Base-by-base conservation (phyloP, 1,139 yeast genomes). In the Suhomyces choctaworum region DNA sequence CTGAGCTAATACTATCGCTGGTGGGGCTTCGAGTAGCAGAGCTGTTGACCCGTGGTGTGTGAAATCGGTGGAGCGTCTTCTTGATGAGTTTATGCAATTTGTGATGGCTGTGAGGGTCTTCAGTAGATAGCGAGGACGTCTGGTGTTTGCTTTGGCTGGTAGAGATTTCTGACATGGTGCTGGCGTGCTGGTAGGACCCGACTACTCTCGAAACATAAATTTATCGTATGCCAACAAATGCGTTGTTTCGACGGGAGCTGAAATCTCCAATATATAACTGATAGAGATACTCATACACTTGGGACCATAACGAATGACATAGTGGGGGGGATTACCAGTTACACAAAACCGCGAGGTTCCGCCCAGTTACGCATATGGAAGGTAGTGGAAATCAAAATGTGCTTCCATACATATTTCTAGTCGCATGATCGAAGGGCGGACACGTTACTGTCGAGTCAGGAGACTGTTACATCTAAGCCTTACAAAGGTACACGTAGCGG, bases 41-140 rank as follows among this genome's bases (percentile, higher is more conserved):
- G 12, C 8, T 13, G 3, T n/a, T 14, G 13, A 23, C 5, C 22
- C 22, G 24, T 7, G 41, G 42, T 7, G 34, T 29, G 14, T 40
- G 40, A 17, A 45, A 33, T 25, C 32, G 40, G 28, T 44, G 46
- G 8, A 45, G 34, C 7, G 50, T 45, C 25, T 39, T 44, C 32
- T 44, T 47, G 23, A 47, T 37, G 25, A 47, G 43, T 28, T 32
- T 42, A 25, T 47, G 50, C 16, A 46, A 32, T 34, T 46, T 46
- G 16, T 36, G 43, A 15, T 31, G 31, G 17, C 29, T 27, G n/a
- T 32, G 20, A 16, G 22, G 6, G 8, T 17, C 20, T 8, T 17
- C 8, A 17, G 20, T 17, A 7, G 21, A 7, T 17, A 8, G 20
- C 20, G 8, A 17, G 8, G 20, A 17, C 20, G 20, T 6, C 20